A percentile compares a stretch with the other conserved stretches of the same genome.
phyloP scores from a whole-genome alignment of 352 stramenopile species.

The Halophytophthora batemanensis region DNA sequence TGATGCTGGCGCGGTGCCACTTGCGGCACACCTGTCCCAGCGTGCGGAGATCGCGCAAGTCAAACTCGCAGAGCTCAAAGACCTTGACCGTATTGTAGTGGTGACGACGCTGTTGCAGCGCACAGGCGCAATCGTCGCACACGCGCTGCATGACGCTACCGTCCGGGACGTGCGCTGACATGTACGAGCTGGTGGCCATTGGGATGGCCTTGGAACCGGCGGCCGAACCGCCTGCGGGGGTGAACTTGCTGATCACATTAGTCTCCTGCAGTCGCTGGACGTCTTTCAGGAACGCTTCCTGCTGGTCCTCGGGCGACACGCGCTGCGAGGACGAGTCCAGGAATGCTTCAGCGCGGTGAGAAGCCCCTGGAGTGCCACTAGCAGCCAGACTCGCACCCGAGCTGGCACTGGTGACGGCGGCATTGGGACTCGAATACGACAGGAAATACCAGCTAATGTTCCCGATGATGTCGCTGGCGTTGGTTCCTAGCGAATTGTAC shows the following conservation, averaged over 20 bases:
- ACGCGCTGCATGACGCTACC: slow-evolving; percentile 77
- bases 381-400: slow-evolving; percentile 8
- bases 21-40: slow-evolving; percentile 82
- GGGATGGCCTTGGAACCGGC: slow-evolving; percentile 15
- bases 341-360: slow-evolving; percentile 21
- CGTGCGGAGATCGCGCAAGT: slow-evolving; percentile 68
- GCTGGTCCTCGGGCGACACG: slow-evolving; percentile 40
- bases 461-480: slow-evolving; percentile 72
- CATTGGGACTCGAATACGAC: slow-evolving; percentile 44
- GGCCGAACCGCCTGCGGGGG: slow-evolving; percentile 32
- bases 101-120: slow-evolving; percentile 74
- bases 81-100: slow-evolving; percentile 86
- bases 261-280: slow-evolving; percentile 58
- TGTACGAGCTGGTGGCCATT: slow-evolving; percentile 30
- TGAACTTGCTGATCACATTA: slow-evolving; percentile 74
- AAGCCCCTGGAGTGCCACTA: neutral
- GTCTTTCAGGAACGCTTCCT: slow-evolving; percentile 71
- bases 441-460: slow-evolving; percentile 84
- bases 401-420: neutral
- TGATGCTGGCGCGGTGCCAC: slow-evolving; percentile 84
- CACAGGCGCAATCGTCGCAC: slow-evolving; percentile 79
- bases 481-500: slow-evolving; percentile 64
- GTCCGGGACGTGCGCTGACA: slow-evolving; percentile 52
- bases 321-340: slow-evolving; percentile 25
- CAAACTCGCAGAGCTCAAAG: slow-evolving; percentile 80